A percentile compares a stretch with the other conserved stretches of the same genome.
phyloP scores from a whole-genome alignment of 768 basidiomycete genomes.

The Gloeophyllum trabeum region DNA sequence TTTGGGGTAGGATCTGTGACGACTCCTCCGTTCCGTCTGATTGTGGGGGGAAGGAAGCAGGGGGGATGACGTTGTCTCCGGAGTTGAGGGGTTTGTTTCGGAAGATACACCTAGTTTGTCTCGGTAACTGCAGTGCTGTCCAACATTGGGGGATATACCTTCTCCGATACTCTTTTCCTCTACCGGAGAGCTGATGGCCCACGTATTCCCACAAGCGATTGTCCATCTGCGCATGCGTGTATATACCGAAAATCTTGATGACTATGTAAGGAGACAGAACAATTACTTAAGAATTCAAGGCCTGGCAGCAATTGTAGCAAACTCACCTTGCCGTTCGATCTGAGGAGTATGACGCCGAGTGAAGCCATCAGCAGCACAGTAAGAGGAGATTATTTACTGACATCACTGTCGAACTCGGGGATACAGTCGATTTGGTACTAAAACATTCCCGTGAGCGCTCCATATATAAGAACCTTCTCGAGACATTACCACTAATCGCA shows the following conservation, averaged over 20 bases:
- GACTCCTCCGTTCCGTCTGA: too few species aligned
- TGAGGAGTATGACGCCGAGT: slow-evolving; percentile 5
- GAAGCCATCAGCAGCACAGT: background rate
- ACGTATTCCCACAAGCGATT: slow-evolving; percentile 27
- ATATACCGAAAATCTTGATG: slow-evolving; percentile 31
- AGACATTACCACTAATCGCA: slow-evolving; percentile 12
- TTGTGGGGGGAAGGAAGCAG: slow-evolving; percentile 33
- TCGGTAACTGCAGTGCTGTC: too few species aligned
- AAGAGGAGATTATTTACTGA: too few species aligned
- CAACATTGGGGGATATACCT: too few species aligned
- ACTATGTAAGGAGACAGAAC: slow-evolving; percentile 15
- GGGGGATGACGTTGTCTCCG: slow-evolving; percentile 27
- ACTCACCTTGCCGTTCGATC: slow-evolving; percentile 19
- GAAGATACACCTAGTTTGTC: slow-evolving; percentile 32
- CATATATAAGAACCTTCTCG: too few species aligned
- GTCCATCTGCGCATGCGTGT: slow-evolving; percentile 26
- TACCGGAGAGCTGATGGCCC: slow-evolving; percentile 21
- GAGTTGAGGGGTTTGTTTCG: slow-evolving; percentile 18
- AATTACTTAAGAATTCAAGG: too few species aligned
- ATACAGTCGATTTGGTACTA: slow-evolving; percentile 12
- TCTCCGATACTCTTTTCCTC: slow-evolving; percentile 37
- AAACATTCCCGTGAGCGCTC: too few species aligned
- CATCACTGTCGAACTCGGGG: slow-evolving; percentile 12
- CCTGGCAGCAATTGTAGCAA: too few species aligned
- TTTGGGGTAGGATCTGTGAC: too few species aligned